Conservation (phyloP, 441 rosid genomes). For the Eruca vesicaria region DNA sequence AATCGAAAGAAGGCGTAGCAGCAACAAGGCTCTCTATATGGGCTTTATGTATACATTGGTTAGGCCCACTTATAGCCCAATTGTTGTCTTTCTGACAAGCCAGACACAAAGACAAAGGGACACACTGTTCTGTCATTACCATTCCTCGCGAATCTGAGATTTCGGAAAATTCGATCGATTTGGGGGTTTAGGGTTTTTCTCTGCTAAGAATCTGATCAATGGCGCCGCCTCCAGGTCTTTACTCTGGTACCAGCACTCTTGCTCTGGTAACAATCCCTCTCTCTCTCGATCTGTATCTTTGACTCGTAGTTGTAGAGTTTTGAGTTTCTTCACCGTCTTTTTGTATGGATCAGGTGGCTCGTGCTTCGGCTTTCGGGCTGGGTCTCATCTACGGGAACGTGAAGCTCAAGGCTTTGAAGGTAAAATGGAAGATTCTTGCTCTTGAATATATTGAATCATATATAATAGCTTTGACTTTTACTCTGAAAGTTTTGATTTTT, state of each 20-base stretch:
- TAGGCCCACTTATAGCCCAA: background rate
- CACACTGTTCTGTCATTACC: background rate
- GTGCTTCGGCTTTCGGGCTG: constrained; percentile 35
- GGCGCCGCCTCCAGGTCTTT: constrained; percentile 85
- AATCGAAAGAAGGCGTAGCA: no score
- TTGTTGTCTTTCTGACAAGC: background rate
- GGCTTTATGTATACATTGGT: background rate
- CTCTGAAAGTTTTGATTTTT: background rate
- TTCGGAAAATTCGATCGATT: background rate
- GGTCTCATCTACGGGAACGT: constrained; percentile 39
- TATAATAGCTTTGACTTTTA: background rate
- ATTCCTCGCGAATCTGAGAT: background rate
- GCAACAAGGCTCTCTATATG: no score
- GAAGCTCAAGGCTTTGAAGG: constrained; percentile 39
- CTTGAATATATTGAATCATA: background rate
- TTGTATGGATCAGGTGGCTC: constrained; percentile 33
- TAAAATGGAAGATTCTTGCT: background rate
- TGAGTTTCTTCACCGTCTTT: background rate
- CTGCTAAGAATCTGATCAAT: constrained; percentile 31
- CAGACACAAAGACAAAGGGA: background rate
- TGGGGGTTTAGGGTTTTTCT: constrained; percentile 31
- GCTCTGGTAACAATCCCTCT: constrained; percentile 54
- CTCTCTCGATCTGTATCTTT: constrained; percentile 15
- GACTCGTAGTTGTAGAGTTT: background rate
- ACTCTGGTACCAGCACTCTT: constrained; percentile 86